Percentiles rank a stretch among this genome's conserved stretches.
Conservation (phyloP, 177 flowering plant genomes). For the Vitis hybrid region DNA sequence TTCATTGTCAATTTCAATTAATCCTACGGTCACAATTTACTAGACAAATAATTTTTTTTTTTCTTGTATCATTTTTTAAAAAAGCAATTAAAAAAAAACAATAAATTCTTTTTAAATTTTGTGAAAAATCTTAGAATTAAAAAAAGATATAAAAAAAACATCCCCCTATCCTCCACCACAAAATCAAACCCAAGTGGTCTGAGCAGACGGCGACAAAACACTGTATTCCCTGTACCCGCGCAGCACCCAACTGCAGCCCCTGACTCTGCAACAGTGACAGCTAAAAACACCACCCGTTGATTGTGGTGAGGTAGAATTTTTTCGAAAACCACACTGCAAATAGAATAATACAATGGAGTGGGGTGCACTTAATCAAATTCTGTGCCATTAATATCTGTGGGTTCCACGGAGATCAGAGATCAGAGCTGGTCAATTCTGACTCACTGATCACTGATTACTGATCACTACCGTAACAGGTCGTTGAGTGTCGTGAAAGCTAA, state of each 20-base stretch:
- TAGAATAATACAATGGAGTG: not conserved
- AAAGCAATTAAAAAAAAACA: too few species aligned
- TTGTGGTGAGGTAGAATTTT: slow-evolving; percentile 16
- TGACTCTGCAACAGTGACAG: slow-evolving; percentile 14
- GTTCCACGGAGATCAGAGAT: not conserved
- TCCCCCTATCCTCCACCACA: too few species aligned
- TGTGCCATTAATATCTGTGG: not conserved
- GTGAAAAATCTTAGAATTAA: too few species aligned
- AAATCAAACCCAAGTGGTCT: too few species aligned
- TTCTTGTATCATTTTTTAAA: too few species aligned
- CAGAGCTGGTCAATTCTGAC: slow-evolving; percentile 12
- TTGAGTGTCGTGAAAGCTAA: slow-evolving; percentile 25
- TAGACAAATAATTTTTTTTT: too few species aligned
- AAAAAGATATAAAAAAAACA: too few species aligned
- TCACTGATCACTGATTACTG: slow-evolving; percentile 13
- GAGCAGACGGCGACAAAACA: too few species aligned
- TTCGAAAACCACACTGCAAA: slow-evolving; percentile 8
- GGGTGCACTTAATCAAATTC: not conserved
- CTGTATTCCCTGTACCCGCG: not conserved
- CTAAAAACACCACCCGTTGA: slow-evolving; percentile 2
- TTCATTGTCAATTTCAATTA: too few species aligned
- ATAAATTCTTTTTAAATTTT: too few species aligned
- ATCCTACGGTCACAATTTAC: too few species aligned
- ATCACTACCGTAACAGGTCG: slow-evolving; percentile 18
- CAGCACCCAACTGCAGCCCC: not conserved